Base-by-base conservation (phyloP, 1,284 basidiomycete genomes). In the Phlebopus sp. region DNA sequence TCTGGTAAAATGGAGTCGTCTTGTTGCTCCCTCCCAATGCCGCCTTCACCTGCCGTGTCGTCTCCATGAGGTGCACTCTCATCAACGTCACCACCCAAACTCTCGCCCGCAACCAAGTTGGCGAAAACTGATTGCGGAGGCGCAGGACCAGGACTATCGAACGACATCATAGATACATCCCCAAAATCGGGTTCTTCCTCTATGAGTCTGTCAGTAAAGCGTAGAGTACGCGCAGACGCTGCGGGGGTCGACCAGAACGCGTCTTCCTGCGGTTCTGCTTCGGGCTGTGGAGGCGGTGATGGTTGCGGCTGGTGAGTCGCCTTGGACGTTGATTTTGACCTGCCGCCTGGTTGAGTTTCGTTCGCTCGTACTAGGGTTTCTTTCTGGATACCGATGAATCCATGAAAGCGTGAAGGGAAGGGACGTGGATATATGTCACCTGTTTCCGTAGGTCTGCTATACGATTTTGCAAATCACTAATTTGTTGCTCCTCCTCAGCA, bases 221-320 rank as follows among this genome's bases (percentile, higher is more conserved):
- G 76, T 7, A 86, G 68, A 0, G 76, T 78, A 34, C 80, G 78
- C 10, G 73, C 75, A 2, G 77, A 69, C 2, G 75, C 70, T 13
- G 72, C 76, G 2, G 82, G 78, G 0, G 82, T 80, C 32, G 70
- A 76, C 81, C 81, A 83, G 60, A 83, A 82, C 34, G 71, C 69
- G 15, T 79, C 76, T 58, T 84, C 82, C 23, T 68, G 69, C 5
- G 54, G 53, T 42, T 72, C 70, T 3, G 62, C 50, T 49, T 44
- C 61, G 29, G 58, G 53, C 11, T 52, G 59, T 10, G 60, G 60
- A 0, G 59, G 57, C 5, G 46, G 27, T 1, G 49, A 29, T 4
- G 18, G 38, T 35, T 49, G 52, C 29, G 37, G 42, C n/a, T 56
- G 60, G 13, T 44, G n/a, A 18, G 30, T 13, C 17, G 34, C 10